Percentiles rank a stretch among this genome's conserved stretches.
Conservation (phyloP, 208 protist species). For the Wallacemonas sp. region DNA sequence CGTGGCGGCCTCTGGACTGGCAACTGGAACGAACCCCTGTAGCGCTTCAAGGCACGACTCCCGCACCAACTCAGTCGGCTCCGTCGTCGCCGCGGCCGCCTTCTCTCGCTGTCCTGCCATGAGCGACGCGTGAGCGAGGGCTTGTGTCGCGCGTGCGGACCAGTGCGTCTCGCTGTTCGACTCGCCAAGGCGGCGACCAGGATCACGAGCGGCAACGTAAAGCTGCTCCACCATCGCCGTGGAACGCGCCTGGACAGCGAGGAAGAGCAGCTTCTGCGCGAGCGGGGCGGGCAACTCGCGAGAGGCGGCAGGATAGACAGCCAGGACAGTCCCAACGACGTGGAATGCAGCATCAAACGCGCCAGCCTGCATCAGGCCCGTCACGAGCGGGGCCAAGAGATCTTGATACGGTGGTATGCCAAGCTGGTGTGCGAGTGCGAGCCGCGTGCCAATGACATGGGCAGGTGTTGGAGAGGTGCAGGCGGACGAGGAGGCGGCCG, state of each 20-base stretch:
- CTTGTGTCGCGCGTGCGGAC: constrained; percentile 39
- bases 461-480: background rate
- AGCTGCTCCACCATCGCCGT: constrained; percentile 45
- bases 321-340: constrained; percentile 36
- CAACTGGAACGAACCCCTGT: constrained; percentile 51
- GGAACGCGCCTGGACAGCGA: constrained; percentile 48
- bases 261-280: constrained; percentile 59
- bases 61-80: background rate
- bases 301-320: constrained; percentile 23
- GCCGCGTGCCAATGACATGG: background rate
- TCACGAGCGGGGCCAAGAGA: constrained; percentile 50
- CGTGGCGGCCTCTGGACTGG: constrained; percentile 39
- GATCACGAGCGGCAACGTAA: constrained; percentile 31
- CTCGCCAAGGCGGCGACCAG: background rate
- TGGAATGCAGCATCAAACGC: constrained; percentile 60
- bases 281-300: constrained; percentile 33
- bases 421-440: constrained; percentile 19
- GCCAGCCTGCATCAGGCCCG: constrained; percentile 44
- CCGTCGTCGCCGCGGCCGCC: constrained; percentile 23
- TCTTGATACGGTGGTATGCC: constrained; percentile 37
- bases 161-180: constrained; percentile 19
- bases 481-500: background rate
- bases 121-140: constrained; percentile 53
- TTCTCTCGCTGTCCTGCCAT: background rate
- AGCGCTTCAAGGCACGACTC: constrained; percentile 25